Conservation (phyloP, 441 rosid species). For the Lepidium campestre region DNA sequence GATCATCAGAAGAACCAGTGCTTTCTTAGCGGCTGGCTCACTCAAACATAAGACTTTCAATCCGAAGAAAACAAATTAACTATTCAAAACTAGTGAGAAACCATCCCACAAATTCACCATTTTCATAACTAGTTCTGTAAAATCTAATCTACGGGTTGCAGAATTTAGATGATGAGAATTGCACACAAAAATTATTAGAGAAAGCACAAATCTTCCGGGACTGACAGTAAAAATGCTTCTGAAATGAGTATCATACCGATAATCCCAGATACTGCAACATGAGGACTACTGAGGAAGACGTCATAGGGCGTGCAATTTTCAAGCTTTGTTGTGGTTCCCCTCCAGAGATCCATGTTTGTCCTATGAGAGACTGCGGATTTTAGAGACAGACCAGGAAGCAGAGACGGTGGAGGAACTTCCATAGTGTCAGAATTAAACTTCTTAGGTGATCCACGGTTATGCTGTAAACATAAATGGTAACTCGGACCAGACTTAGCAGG, state of each 20-base stretch:
- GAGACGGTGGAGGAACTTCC: constrained; percentile 41
- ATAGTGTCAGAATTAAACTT: constrained; percentile 35
- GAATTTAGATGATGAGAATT: neutral
- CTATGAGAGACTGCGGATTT: constrained; percentile 59
- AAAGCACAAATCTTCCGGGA: neutral
- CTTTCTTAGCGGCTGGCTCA: neutral
- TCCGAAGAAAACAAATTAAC: neutral
- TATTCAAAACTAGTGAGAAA: neutral
- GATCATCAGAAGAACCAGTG: neutral
- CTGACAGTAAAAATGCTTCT: neutral
- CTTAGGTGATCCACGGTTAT: constrained; percentile 50
- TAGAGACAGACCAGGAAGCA: constrained; percentile 61
- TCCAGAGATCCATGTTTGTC: constrained; percentile 69
- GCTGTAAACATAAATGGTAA: constrained; percentile 66
- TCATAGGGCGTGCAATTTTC: constrained; percentile 70
- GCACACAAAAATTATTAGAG: neutral
- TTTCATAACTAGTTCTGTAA: neutral
- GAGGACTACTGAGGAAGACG: constrained; percentile 71
- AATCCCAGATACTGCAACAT: constrained; percentile 63
- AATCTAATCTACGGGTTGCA: neutral
- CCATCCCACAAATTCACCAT: neutral
- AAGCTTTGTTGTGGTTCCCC: constrained; percentile 54
- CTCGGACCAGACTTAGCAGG: constrained; percentile 58
- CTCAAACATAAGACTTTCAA: neutral
- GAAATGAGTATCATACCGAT: constrained; percentile 46